Evolutionary conservation across 1,284 basidiomycete genomes (phyloP).

Genomic region (Sporisorium scitamineum): DNA sequence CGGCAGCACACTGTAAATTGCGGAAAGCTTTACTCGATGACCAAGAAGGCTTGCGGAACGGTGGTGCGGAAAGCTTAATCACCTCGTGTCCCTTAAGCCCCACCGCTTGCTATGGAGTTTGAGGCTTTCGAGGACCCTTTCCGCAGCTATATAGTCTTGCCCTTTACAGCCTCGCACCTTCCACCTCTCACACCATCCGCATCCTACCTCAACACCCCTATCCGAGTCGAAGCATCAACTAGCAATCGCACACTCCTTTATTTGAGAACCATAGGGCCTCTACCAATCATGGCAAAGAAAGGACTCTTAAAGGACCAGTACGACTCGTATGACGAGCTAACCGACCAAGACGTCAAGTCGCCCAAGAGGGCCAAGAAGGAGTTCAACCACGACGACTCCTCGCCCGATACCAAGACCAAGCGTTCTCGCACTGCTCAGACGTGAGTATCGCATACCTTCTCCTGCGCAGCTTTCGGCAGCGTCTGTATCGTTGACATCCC

Average conservation of each 20-base stretch:
- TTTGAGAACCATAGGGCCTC: not conserved
- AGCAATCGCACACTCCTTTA: no score
- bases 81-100: no score
- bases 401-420: constrained; percentile 10
- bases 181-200: not conserved
- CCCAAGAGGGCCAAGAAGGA: constrained; percentile 25
- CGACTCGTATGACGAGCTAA: constrained; percentile 16
- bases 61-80: not conserved
- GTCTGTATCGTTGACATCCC: no score
- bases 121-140: not conserved
- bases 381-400: not conserved
- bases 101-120: not conserved
- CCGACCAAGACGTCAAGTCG: constrained; percentile 9
- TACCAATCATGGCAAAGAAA: constrained; percentile 6
- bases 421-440: not conserved
- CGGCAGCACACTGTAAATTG: not conserved
- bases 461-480: no score
- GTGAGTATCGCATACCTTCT: constrained; percentile 3
- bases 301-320: constrained; percentile 10
- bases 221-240: not conserved
- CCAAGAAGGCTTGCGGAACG: not conserved
- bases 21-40: not conserved
- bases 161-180: not conserved
- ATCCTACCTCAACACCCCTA: no score
- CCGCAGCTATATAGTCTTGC: not conserved